A percentile compares a stretch with the other conserved stretches of the same genome.
Conservation (phyloP, 306 rosid genomes). For the Trifolium subterraneum region DNA sequence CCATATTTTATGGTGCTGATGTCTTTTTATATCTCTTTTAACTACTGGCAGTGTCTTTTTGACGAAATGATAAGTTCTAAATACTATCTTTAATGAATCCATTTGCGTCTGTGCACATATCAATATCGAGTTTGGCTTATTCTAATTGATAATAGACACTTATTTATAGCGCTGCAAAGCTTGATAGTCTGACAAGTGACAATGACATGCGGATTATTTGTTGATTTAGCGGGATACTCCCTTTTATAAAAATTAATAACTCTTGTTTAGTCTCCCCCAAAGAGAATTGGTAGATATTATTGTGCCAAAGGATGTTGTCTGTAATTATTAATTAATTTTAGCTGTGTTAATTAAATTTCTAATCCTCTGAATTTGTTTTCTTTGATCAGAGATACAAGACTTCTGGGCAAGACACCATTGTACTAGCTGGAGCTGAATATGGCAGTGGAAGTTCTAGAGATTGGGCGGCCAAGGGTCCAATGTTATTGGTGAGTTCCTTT, state of each 20-base stretch:
- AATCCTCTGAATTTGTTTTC: constrained; percentile 32
- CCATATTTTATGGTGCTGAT: constrained; percentile 14
- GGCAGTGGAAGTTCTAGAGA: constrained; percentile 95
- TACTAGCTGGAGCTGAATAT: constrained; percentile 92
- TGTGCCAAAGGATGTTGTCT: too few species aligned
- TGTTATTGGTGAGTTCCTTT: constrained; percentile 76
- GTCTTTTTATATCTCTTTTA: constrained; percentile 16
- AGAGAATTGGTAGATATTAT: not conserved
- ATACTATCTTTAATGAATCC: not conserved
- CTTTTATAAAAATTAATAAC: not conserved
- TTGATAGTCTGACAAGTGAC: not conserved
- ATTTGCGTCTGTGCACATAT: not conserved
- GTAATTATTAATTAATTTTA: not conserved
- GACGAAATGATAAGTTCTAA: not conserved
- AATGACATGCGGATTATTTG: not conserved
- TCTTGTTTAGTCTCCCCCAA: not conserved
- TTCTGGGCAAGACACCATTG: constrained; percentile 78
- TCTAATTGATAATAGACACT: constrained; percentile 9
- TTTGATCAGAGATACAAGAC: constrained; percentile 70
- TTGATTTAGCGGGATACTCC: not conserved
- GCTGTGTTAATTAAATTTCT: constrained; percentile 33
- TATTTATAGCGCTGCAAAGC: not conserved
- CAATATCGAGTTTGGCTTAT: constrained; percentile 11
- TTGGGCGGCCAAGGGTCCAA: constrained; percentile 99
- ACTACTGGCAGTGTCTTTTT: not conserved